Percentiles rank a stretch among this genome's conserved stretches.
Evolutionary conservation across 164 flowering plant genomes (phyloP).

Genomic region (Kalanchoe fedtschenkoi): DNA sequence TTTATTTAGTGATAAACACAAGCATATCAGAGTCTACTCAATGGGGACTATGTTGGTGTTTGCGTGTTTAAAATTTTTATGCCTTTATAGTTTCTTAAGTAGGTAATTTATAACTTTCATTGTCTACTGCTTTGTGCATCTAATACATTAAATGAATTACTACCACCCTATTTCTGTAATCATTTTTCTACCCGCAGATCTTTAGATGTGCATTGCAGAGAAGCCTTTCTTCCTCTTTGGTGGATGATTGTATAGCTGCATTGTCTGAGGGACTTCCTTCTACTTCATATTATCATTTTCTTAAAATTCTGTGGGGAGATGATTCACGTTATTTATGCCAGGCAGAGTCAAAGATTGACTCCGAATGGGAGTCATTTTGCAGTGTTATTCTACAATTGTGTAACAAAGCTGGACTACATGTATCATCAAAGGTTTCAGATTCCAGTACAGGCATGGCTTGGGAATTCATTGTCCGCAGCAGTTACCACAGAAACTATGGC

Average conservation of each 20-base stretch:
- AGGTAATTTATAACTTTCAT: too few relatives aligned
- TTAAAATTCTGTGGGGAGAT: conserved; percentile 72
- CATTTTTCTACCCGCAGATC: conserved; percentile 24
- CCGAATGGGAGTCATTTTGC: conserved; percentile 77
- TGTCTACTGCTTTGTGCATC: not conserved
- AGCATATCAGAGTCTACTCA: not conserved
- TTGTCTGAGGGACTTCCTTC: conserved; percentile 76
- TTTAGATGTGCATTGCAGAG: conserved; percentile 67
- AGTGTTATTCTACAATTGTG: conserved; percentile 44
- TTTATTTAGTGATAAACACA: not conserved
- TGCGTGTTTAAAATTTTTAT: not conserved
- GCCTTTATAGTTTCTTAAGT: not conserved
- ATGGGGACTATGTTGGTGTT: not conserved
- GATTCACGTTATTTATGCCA: conserved; percentile 24
- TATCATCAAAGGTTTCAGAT: conserved; percentile 13
- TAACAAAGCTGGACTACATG: conserved; percentile 12
- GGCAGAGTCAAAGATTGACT: conserved; percentile 41
- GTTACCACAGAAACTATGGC: conserved; percentile 52
- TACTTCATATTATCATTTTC: conserved; percentile 52
- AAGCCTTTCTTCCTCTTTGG: conserved; percentile 68
- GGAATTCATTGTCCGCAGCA: conserved; percentile 74
- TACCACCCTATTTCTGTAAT: not conserved
- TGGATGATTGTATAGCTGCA: conserved; percentile 75
- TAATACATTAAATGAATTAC: not conserved
- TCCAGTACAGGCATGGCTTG: conserved; percentile 37